Evolutionary conservation across 169 alveolate species (phyloP).

Genomic region (Eimeria sp.): DNA sequence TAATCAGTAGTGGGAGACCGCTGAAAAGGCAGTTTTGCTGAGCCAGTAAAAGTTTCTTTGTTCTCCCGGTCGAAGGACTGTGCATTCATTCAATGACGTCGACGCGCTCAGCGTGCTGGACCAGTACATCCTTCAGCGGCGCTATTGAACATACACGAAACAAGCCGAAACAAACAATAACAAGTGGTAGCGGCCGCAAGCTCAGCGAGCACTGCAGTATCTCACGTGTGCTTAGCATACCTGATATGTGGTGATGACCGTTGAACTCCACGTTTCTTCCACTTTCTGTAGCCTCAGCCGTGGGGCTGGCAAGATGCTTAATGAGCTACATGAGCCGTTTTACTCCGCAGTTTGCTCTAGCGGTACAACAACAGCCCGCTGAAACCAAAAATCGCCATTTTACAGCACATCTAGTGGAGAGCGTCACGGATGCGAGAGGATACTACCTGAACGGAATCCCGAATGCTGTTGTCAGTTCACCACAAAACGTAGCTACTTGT

Average conservation of each 20-base stretch:
- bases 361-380: not conserved
- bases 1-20: too few species aligned
- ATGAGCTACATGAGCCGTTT: not conserved
- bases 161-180: not conserved
- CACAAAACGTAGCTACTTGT: not conserved
- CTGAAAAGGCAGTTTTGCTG: not conserved
- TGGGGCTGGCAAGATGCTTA: too few species aligned
- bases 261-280: not conserved
- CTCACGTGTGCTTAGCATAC: not conserved
- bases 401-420: not conserved
- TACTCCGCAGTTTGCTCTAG: not conserved
- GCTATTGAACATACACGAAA: not conserved
- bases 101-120: not conserved
- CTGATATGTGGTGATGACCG: not conserved
- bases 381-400: not conserved
- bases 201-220: not conserved
- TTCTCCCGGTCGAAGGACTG: not conserved
- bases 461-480: not conserved
- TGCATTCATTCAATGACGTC: not conserved
- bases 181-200: not conserved
- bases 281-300: too few species aligned
- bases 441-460: not conserved
- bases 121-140: not conserved
- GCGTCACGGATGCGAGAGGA: not conserved
- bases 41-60: not conserved